Percentiles rank a stretch among this genome's conserved stretches.
Conservation (phyloP, 108 stramenopile species). For the Nitzschia putrida region DNA sequence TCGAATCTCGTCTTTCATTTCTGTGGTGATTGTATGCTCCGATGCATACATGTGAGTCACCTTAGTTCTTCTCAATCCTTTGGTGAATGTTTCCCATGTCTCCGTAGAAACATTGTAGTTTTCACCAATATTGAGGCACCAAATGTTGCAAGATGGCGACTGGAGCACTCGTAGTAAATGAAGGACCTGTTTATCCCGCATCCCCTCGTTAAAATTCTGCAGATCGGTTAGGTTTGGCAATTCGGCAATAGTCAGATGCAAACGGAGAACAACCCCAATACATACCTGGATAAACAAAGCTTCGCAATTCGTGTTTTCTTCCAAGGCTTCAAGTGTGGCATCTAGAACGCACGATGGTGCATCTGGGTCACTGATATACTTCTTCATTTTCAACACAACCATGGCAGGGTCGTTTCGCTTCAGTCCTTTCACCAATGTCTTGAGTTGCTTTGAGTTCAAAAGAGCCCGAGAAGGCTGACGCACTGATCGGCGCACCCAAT, state of each 20-base stretch:
- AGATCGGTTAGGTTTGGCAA: conserved; percentile 1
- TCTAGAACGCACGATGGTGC: conserved; percentile 80
- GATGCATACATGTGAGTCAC: conserved; percentile 93
- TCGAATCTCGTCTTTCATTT: conserved; percentile 81
- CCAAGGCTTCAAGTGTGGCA: conserved; percentile 83
- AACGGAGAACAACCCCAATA: not conserved
- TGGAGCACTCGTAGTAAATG: conserved; percentile 82
- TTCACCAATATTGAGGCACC: conserved; percentile 94
- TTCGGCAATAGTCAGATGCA: not conserved
- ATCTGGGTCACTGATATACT: conserved; percentile 83
- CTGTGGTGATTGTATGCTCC: conserved; percentile 87
- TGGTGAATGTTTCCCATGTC: conserved; percentile 85
- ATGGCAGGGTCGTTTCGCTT: conserved; percentile 76
- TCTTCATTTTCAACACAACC: conserved; percentile 92
- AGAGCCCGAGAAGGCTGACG: conserved; percentile 74
- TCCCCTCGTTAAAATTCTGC: conserved; percentile 88
- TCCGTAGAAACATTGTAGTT: conserved; percentile 79
- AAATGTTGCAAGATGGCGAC: conserved; percentile 76
- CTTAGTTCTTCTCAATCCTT: conserved; percentile 79
- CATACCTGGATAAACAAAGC: conserved; percentile 90
- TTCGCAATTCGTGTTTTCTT: conserved; percentile 88
- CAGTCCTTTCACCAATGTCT: conserved; percentile 72
- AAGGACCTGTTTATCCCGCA: conserved; percentile 84
- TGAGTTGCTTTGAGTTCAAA: conserved; percentile 60
- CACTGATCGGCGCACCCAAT: conserved; percentile 82